A percentile compares a stretch with the other conserved stretches of the same genome.
phyloP scores from a whole-genome alignment of 116 monocot genomes.

The Papilionanthe hybrid region DNA sequence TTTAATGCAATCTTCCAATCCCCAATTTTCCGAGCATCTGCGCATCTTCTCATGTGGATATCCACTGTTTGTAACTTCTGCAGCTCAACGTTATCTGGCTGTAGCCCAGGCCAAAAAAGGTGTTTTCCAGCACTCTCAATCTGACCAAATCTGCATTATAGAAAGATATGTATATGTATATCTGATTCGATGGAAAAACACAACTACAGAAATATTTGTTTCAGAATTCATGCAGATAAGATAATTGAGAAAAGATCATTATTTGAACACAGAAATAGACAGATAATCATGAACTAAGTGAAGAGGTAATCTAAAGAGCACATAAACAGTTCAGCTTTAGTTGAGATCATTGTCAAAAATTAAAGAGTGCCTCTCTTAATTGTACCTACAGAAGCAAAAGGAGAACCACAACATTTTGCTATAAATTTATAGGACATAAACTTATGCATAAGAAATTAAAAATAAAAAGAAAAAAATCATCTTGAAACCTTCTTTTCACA shows the following conservation, averaged over 20 bases:
- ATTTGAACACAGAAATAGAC: background rate
- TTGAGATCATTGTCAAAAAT: background rate
- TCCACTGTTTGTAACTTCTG: constrained; percentile 66
- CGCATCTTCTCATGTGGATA: constrained; percentile 47
- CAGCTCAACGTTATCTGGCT: constrained; percentile 46
- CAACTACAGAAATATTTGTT: background rate
- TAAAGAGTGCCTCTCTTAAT: background rate
- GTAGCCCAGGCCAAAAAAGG: constrained; percentile 15
- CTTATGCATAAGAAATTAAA: background rate
- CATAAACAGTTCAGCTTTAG: background rate
- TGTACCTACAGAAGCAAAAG: background rate
- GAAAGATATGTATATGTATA: no score
- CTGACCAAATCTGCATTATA: constrained; percentile 45
- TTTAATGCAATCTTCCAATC: constrained; percentile 78
- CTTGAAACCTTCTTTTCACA: background rate
- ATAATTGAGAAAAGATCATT: background rate
- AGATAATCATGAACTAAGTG: background rate
- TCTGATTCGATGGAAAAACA: no score
- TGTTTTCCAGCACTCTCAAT: constrained; percentile 41
- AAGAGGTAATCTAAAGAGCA: background rate
- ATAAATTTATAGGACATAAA: background rate
- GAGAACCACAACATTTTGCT: background rate
- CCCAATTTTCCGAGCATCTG: constrained; percentile 46
- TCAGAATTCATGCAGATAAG: background rate
- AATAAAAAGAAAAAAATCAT: background rate